Evolutionary conservation across 208 protist species (phyloP).

Genomic region (Leishmania guyanensis): DNA sequence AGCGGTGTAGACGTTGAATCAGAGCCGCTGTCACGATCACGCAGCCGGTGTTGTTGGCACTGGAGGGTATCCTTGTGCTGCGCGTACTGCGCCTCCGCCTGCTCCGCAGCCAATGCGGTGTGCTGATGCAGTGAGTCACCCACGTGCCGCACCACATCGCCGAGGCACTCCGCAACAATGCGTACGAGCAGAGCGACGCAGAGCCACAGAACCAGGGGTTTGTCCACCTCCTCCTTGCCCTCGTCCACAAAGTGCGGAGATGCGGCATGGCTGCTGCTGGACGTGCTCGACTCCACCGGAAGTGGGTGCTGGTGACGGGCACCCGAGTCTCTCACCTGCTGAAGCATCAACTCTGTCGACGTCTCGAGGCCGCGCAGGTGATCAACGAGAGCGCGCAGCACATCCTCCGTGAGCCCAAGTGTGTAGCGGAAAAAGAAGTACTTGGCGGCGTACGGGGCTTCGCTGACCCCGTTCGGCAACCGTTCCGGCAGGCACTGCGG

Average conservation of each 20-base stretch:
- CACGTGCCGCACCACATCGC: slow-evolving; percentile 76
- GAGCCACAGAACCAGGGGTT: slow-evolving; percentile 69
- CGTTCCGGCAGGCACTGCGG: slow-evolving; percentile 40
- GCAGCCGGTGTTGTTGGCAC: background rate
- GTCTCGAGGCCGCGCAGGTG: slow-evolving; percentile 26
- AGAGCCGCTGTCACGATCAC: background rate
- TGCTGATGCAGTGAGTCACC: slow-evolving; percentile 63
- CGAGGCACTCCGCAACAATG: slow-evolving; percentile 69
- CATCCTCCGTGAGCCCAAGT: slow-evolving; percentile 45
- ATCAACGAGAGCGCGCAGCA: slow-evolving; percentile 39
- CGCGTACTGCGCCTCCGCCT: slow-evolving; percentile 13
- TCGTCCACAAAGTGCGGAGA: slow-evolving; percentile 24
- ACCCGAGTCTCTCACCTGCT: background rate
- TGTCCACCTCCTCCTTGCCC: slow-evolving; percentile 35
- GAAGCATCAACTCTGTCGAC: background rate
- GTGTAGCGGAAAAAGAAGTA: slow-evolving; percentile 84
- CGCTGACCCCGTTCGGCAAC: slow-evolving; percentile 73
- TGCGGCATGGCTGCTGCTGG: background rate
- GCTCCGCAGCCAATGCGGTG: slow-evolving; percentile 62
- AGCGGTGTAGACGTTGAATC: background rate
- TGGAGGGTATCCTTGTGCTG: background rate
- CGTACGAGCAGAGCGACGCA: slow-evolving; percentile 72
- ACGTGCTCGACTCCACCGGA: background rate
- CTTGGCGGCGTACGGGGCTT: slow-evolving; percentile 70
- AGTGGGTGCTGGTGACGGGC: background rate